A percentile compares a stretch with the other conserved stretches of the same genome.
phyloP scores from a whole-genome alignment of 345 rosid genomes.

The Murraya koenigii region DNA sequence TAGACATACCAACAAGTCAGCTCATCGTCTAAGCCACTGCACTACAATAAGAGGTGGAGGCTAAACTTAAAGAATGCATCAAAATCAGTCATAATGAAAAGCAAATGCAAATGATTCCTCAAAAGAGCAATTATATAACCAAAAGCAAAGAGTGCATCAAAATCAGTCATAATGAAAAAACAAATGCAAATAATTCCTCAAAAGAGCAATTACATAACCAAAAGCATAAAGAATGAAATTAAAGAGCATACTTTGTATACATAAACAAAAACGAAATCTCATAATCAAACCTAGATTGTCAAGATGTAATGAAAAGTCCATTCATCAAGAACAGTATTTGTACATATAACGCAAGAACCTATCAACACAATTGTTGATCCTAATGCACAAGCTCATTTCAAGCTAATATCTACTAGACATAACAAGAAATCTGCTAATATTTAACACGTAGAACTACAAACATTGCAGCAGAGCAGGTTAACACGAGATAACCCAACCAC shows the following conservation, averaged over 20 bases:
- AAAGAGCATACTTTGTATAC: slow-evolving; percentile 1
- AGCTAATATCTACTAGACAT: not conserved
- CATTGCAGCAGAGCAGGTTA: not conserved
- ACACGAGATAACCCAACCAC: not conserved
- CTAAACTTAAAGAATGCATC: not conserved
- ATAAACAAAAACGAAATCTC: not conserved
- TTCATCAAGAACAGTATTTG: not conserved
- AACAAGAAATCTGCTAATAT: not conserved
- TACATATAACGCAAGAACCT: not conserved
- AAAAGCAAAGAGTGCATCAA: not conserved
- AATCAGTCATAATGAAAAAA: not conserved
- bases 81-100: not conserved
- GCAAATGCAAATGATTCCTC: not conserved
- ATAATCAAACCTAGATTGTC: not conserved
- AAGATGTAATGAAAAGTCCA: not conserved
- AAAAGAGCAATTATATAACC: not conserved
- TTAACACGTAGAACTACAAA: not conserved
- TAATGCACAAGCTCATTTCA: not conserved
- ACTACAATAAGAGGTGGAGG: not conserved
- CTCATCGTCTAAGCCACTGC: not conserved
- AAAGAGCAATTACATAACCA: not conserved
- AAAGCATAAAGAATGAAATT: not conserved
- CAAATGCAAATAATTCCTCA: not conserved
- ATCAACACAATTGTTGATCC: not conserved
- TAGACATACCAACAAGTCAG: not conserved